Base-by-base conservation (phyloP, 202 grass and related monocot species). In the Sporobolus alterniflorus region DNA sequence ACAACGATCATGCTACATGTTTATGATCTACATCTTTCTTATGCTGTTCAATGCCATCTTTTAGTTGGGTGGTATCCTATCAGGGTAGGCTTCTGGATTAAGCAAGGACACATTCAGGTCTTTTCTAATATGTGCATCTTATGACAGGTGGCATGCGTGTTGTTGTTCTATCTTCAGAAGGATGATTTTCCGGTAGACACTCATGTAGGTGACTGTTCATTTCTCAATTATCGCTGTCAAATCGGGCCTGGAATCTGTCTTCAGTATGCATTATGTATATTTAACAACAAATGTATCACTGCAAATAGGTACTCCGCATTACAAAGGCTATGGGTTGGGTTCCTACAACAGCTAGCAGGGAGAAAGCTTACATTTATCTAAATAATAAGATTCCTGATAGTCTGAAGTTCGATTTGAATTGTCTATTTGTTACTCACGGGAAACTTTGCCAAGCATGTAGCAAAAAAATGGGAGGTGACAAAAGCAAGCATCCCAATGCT, bases 101-200 rank as follows among this genome's bases (percentile, higher is more conserved):
- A 48, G 12, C 25, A 83, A 74, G 51, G n/a, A 68, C 60, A 78
- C 74, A 44, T 32, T 47, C 9, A 62, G 74, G 74, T 7, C 17
- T 56, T 70, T 40, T 52, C 20, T 73, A 55, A 75, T 48, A 31
- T 56, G 22, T 79, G 28, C 26, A 61, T 69, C 16, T 80, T 33
- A 86, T 88, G 63, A 61, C 86, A 98, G 95, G 84, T 90, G 28
- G 96, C 96, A 31, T 98, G 96, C 44, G 89, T 98, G 41, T 79
- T 98, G 76, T 96, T 98, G 96, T 98, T 99, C 83, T 93, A 94
- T 81, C 96, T 96, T 77, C 91, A 99, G 22, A 89, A 93, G 76
- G 93, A 99, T 17, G 93, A 99, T 89, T 99, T 99, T 81, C 93
- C 93, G 46, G 96, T 98, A 41, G 96, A 99, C 81, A 96, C 93